Evolutionary conservation across 2,329 filamentous ascomycete genomes (phyloP).

Genomic region (Penicillium expansum): DNA sequence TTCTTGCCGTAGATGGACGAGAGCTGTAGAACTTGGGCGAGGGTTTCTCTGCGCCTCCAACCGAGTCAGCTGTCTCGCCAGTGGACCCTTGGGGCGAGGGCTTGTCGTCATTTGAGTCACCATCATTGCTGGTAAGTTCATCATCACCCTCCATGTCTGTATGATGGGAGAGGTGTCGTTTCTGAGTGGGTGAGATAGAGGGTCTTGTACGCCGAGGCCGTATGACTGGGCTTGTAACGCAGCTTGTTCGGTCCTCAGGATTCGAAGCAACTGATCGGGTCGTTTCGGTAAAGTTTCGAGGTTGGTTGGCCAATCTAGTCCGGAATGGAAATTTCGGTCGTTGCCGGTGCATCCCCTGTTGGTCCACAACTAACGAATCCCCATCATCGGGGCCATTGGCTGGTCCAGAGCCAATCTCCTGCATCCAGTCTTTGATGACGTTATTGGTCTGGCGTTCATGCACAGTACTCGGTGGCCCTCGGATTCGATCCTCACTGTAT

Average conservation of each 20-base stretch:
- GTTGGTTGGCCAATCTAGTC: slow-evolving; percentile 23
- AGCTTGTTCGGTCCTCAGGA: slow-evolving; percentile 49
- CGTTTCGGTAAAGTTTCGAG: slow-evolving; percentile 51
- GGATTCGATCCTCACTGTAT: slow-evolving; percentile 60
- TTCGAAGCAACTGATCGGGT: slow-evolving; percentile 58
- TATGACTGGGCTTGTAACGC: slow-evolving; percentile 33
- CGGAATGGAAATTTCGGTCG: slow-evolving; percentile 51
- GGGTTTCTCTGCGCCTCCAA: slow-evolving; percentile 24
- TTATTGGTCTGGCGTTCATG: slow-evolving; percentile 71
- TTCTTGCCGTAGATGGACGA: slow-evolving; percentile 44
- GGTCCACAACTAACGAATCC: slow-evolving; percentile 57
- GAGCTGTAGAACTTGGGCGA: slow-evolving; percentile 39
- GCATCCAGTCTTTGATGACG: slow-evolving; percentile 90
- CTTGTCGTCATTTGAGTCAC: slow-evolving; percentile 41
- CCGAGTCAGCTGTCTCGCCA: slow-evolving; percentile 12
- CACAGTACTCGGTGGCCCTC: slow-evolving; percentile 56
- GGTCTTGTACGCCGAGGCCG: slow-evolving; percentile 35
- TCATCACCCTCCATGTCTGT: slow-evolving; percentile 88
- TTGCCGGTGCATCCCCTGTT: slow-evolving; percentile 54
- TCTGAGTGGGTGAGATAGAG: slow-evolving; percentile 32
- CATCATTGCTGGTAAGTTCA: slow-evolving; percentile 78
- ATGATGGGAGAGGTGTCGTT: slow-evolving; percentile 53
- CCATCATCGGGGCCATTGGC: slow-evolving; percentile 60
- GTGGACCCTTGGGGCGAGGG: slow-evolving; percentile 20
- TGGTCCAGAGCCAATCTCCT: slow-evolving; percentile 57